Conservation (phyloP, 2,329 filamentous ascomycete genomes). For the Aureobasidium sp. region DNA sequence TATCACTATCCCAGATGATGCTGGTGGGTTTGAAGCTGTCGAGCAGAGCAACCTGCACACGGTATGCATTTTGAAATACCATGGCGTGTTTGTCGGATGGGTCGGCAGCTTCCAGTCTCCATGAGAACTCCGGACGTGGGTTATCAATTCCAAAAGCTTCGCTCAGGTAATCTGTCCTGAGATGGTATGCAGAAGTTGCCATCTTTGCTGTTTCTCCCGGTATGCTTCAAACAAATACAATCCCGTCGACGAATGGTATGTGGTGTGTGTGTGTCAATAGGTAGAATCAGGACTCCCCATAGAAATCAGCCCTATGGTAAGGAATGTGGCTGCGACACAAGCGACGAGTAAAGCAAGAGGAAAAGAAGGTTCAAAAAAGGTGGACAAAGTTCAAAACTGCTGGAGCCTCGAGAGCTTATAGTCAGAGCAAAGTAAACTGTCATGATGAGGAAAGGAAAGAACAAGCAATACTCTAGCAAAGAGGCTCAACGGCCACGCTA, state of each 20-base stretch:
- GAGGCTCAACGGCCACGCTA: neutral
- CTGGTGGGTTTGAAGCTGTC: neutral
- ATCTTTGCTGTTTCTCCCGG: neutral
- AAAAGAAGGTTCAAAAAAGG: neutral
- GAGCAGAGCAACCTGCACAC: neutral
- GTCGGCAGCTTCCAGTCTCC: neutral
- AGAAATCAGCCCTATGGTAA: neutral
- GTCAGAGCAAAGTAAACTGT: neutral
- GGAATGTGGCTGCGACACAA: neutral
- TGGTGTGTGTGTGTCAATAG: no score
- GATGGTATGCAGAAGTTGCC: slow-evolving; percentile 3
- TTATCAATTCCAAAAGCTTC: slow-evolving; percentile 10
- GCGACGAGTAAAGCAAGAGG: neutral
- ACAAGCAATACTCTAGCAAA: slow-evolving; percentile 1
- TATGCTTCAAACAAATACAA: neutral
- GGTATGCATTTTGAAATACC: neutral
- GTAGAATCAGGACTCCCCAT: neutral
- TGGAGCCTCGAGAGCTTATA: neutral
- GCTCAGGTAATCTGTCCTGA: slow-evolving; percentile 1
- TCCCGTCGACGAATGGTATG: neutral
- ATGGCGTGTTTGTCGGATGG: neutral
- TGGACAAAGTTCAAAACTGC: neutral
- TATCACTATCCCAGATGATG: slow-evolving; percentile 2
- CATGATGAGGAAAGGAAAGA: neutral
- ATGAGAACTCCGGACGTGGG: slow-evolving; percentile 7